Base-by-base conservation (phyloP, 345 rosid species). In the Camelina laxa region DNA sequence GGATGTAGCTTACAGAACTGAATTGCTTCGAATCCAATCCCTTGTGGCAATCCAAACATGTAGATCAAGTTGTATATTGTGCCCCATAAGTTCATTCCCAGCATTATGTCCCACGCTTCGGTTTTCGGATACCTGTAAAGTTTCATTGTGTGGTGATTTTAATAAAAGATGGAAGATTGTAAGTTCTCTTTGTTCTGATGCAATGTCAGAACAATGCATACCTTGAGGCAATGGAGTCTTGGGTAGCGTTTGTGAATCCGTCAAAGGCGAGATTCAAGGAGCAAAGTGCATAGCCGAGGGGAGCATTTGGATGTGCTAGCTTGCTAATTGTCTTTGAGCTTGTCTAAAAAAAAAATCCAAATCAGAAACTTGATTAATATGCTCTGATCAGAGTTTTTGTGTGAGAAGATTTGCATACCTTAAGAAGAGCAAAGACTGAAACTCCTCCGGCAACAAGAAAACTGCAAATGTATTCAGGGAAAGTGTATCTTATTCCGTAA, bases 71-170 rank as follows among this genome's bases (percentile, higher is more conserved):
- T 95, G 89, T 95, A 90, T 60, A 92, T 81, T 69, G 98, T 92
- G 0, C 97, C 96, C 98, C 99, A 92, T 70, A 92, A 67, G 67
- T 92, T 95, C 98, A 95, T 95, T 67, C 97, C 98, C 74, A 95
- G 53, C 99, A 95, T 95, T 75, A 95, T 90, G 59, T 88, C 91
- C 98, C 98, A 92, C 9, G 98, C 97, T 71, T 84, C 83, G 1
- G 97, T 95, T 83, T 89, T 87, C 13, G 92, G 93, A 70, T 87
- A 92, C 84, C 96, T 92, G 81, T 60, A n/a, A 42, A 17, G 7
- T 1, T 7, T 5, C 12, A 7, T 47, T 2, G 44, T 55, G 14
- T 30, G 45, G 35, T 53, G 9, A 41, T 30, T 10, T 10, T 27
- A 17, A 35, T 35, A 17, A 12, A 58, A 27, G 33, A 63, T 2